Evolutionary conservation across 768 basidiomycete species (phyloP).

Genomic region (Rhizopogon vulgaris): DNA sequence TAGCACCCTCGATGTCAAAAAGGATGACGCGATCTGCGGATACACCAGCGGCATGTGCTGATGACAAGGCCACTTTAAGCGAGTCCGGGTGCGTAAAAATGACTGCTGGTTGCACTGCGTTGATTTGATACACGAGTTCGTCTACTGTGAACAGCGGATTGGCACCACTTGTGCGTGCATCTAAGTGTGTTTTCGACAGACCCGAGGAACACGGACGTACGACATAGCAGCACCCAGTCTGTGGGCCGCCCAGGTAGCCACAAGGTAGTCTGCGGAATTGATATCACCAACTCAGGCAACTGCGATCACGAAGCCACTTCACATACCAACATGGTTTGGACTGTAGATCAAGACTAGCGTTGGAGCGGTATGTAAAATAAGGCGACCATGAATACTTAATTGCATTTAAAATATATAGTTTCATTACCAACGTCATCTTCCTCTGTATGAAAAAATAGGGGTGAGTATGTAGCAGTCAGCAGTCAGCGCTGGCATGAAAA

Average conservation of each 20-base stretch:
- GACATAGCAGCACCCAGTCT: slow-evolving; percentile 51
- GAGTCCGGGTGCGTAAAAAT: slow-evolving; percentile 43
- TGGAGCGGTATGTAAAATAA: slow-evolving; percentile 3
- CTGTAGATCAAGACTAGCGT: slow-evolving; percentile 55
- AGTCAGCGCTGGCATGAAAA: background rate
- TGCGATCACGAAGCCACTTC: background rate
- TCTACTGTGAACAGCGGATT: slow-evolving; percentile 55
- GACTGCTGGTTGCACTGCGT: slow-evolving; percentile 39
- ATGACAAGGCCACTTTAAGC: slow-evolving; percentile 37
- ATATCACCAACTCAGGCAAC: background rate
- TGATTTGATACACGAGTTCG: slow-evolving; percentile 55
- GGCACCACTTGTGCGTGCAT: slow-evolving; percentile 37
- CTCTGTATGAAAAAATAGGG: slow-evolving; percentile 16
- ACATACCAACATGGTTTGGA: slow-evolving; percentile 58
- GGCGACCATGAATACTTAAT: background rate
- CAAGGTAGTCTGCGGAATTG: slow-evolving; percentile 39
- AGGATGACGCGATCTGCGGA: slow-evolving; percentile 39
- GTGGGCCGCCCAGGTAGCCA: slow-evolving; percentile 52
- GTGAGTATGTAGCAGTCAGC: background rate
- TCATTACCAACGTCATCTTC: slow-evolving; percentile 35
- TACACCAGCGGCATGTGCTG: slow-evolving; percentile 35
- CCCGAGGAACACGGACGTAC: slow-evolving; percentile 29
- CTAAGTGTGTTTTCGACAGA: background rate
- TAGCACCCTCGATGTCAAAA: slow-evolving; percentile 23
- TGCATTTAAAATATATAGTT: background rate